A percentile compares a stretch with the other conserved stretches of the same genome.
phyloP scores from a whole-genome alignment of 2,329 filamentous ascomycete genomes.

The Aspergillus fischeri region DNA sequence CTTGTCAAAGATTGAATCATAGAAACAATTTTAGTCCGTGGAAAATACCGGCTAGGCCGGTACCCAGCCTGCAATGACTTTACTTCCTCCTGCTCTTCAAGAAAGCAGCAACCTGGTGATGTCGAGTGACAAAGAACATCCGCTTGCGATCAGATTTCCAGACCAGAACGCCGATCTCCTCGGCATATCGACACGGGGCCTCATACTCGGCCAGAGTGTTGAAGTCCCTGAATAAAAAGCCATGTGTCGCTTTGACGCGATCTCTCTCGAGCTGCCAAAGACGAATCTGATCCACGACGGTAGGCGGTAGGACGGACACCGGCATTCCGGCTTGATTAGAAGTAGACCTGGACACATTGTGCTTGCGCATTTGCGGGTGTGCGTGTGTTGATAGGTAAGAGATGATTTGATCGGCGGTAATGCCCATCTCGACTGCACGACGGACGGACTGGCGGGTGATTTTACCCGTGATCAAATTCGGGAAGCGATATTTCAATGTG shows the following conservation, averaged over 20 bases:
- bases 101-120: slow-evolving; percentile 83
- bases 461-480: slow-evolving; percentile 89
- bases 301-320: slow-evolving; percentile 76
- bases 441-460: slow-evolving; percentile 85
- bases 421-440: slow-evolving; percentile 80
- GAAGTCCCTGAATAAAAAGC: slow-evolving; percentile 90
- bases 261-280: slow-evolving; percentile 98
- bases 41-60: not conserved
- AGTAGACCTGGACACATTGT: slow-evolving; percentile 36
- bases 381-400: slow-evolving; percentile 88
- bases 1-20: not conserved
- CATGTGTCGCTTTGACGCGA: slow-evolving; percentile 76
- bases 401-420: slow-evolving; percentile 93
- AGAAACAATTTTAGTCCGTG: not conserved
- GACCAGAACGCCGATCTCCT: slow-evolving; percentile 82
- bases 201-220: slow-evolving; percentile 62
- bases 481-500: slow-evolving; percentile 82
- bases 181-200: slow-evolving; percentile 59
- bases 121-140: slow-evolving; percentile 87
- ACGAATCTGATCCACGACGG: slow-evolving; percentile 94
- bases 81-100: slow-evolving; percentile 57
- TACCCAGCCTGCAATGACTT: not conserved
- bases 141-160: slow-evolving; percentile 78
- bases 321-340: slow-evolving; percentile 38
- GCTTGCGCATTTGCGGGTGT: slow-evolving; percentile 85